Percentiles rank a stretch among this genome's conserved stretches.
phyloP scores from a whole-genome alignment of 2,329 filamentous ascomycete genomes.

The Penicillium sp. region DNA sequence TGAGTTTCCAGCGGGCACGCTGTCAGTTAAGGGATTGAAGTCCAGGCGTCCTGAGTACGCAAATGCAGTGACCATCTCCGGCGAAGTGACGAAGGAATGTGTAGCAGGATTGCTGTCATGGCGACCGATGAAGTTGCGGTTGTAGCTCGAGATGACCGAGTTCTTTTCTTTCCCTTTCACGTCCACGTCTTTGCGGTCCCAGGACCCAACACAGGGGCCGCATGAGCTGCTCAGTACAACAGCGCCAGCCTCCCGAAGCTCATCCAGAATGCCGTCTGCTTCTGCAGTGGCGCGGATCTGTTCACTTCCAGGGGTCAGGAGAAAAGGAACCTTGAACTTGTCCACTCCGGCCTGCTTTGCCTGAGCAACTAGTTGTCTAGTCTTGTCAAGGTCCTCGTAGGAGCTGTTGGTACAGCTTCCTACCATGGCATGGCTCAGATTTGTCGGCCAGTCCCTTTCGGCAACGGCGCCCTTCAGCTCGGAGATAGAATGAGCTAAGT shows the following conservation, averaged over 20 bases:
- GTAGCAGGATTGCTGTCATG: conserved; percentile 93
- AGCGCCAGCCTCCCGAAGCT: conserved; percentile 90
- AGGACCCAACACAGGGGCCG: conserved; percentile 85
- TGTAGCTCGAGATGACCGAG: conserved; percentile 95
- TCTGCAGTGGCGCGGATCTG: conserved; percentile 89
- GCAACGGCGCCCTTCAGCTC: conserved; percentile 90
- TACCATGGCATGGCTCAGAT: conserved; percentile 91
- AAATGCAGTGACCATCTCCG: conserved; percentile 81
- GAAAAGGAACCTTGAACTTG: conserved; percentile 91
- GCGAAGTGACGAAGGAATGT: conserved; percentile 86
- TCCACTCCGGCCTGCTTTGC: conserved; percentile 76
- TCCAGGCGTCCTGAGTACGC: conserved; percentile 65
- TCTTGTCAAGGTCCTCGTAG: conserved; percentile 74
- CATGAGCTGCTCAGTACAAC: conserved; percentile 91
- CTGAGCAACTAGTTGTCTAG: conserved; percentile 68
- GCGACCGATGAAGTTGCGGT: conserved; percentile 96
- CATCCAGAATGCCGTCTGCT: conserved; percentile 83
- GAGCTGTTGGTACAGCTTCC: conserved; percentile 94
- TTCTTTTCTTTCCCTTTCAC: conserved; percentile 73
- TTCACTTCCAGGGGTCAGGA: conserved; percentile 90
- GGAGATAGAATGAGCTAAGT: conserved; percentile 92
- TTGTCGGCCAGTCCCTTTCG: conserved; percentile 88
- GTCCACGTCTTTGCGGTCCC: conserved; percentile 85
- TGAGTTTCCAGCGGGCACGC: not conserved
- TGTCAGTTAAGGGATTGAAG: conserved; percentile 18